These are phyloP conservation scores for Pulicaria dysenterica DNA, from an alignment of 129 eudicot species.

Conservation along the genomic window DNA sequence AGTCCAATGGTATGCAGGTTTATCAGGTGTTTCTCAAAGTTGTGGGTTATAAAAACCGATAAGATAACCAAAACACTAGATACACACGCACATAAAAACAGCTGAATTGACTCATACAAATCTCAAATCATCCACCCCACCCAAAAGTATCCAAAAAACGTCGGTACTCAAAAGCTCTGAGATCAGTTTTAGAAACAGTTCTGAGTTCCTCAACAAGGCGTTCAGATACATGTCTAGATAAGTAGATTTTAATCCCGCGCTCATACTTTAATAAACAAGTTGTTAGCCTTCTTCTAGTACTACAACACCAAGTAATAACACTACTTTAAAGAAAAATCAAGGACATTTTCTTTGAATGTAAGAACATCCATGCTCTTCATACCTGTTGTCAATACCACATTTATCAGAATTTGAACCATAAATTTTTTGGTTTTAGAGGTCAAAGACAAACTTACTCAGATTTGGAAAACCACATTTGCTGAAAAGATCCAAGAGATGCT, in stretches of 20 bases:
- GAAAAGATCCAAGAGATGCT: slow-evolving; percentile 98
- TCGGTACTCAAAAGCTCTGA: neutral
- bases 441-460: slow-evolving; percentile 68
- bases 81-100: too few species aligned
- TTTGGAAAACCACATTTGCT: slow-evolving; percentile 99
- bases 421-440: too few species aligned
- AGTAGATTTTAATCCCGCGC: neutral
- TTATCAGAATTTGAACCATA: neutral
- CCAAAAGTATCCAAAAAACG: too few species aligned
- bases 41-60: too few species aligned
- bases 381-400: slow-evolving; percentile 44
- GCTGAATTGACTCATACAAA: too few species aligned
- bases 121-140: too few species aligned
- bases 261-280: slow-evolving; percentile 20
- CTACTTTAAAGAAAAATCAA: slow-evolving; percentile 23
- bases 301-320: slow-evolving; percentile 16
- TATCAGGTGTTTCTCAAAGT: too few species aligned
- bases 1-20: too few species aligned
- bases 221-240: slow-evolving; percentile 3
- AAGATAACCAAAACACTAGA: too few species aligned
- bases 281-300: slow-evolving; percentile 27
- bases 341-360: slow-evolving; percentile 97
- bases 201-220: slow-evolving; percentile 3
- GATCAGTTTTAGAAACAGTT: neutral
- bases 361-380: slow-evolving; percentile 89